phyloP scores from a whole-genome alignment of 2,329 filamentous ascomycete species.

The Beauveria asiatica region DNA sequence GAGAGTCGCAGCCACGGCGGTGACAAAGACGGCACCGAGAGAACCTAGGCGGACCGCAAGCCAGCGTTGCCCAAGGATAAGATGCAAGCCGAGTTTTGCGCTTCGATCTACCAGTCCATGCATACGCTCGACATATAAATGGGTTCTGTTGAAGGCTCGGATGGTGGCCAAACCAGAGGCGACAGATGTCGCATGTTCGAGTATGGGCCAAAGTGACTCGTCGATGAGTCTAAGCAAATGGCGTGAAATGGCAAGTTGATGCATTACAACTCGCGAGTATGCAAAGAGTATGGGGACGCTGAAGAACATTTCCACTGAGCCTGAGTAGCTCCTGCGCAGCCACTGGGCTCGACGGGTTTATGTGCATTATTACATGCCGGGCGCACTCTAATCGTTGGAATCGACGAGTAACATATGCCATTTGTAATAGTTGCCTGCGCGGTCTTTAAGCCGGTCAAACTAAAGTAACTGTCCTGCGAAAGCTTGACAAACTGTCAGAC shows the following conservation, averaged over 20 bases:
- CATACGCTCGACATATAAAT: constrained; percentile 3
- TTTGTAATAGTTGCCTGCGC: no score
- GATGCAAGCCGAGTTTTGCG: constrained; percentile 7
- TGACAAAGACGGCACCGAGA: constrained; percentile 8
- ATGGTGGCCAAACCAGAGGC: constrained; percentile 9
- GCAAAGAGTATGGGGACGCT: background rate
- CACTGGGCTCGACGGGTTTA: no score
- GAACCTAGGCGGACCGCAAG: constrained; percentile 1
- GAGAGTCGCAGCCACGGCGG: background rate
- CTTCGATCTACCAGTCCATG: background rate
- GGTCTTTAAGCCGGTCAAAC: background rate
- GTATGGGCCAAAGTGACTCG: background rate
- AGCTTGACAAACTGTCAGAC: background rate
- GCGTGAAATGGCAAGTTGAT: background rate
- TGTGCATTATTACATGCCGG: no score
- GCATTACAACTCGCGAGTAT: background rate
- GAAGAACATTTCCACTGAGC: background rate
- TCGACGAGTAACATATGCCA: no score
- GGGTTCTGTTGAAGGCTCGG: constrained; percentile 8
- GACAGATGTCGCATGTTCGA: constrained; percentile 1
- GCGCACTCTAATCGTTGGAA: no score
- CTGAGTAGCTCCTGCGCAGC: no score
- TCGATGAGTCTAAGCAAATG: constrained; percentile 1
- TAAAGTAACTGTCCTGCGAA: background rate
- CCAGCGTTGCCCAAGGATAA: constrained; percentile 4